Base-by-base conservation (phyloP, 176 grass and related monocot genomes). In the Hsuehochloa calcarea region DNA sequence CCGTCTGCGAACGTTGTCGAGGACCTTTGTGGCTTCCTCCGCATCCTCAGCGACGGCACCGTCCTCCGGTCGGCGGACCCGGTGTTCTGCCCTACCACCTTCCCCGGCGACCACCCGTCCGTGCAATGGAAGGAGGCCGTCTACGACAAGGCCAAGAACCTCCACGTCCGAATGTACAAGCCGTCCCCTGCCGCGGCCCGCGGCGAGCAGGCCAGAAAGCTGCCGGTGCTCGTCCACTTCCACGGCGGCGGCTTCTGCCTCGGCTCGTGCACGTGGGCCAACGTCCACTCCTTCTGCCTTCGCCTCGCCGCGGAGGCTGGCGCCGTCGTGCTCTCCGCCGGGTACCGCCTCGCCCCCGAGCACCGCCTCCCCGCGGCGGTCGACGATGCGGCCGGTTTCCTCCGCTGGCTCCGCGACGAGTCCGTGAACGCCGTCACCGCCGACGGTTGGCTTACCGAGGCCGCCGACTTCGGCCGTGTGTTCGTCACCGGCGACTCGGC, bases 191-290 rank as follows among this genome's bases (percentile, higher is more conserved):
- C 5, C 10, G 54, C 1, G 31, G 62, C 5, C 41, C 13, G 3
- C 35, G 13, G 64, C 40, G 38, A 59, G 20, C 25, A 5, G 7
- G 38, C 0, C 5, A 31, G 22, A 5, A 92, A 89, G 65, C 83
- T 93, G 9, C 88, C 88, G 1, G 81, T 93, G 65, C 81, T 91
- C 37, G 75, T 94, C 82, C 90, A 93, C 90, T 94, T 91, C 84
- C 95, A 97, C 65, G 90, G 92, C 37, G 92, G 95, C 14, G 95
- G 95, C 3, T 97, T 89, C 81, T 97, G 95, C 86, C 87, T 97
- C 9, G 95, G 95, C 12, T 94, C 95, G 19, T 91, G 90, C 80
- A 89, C 90, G 54, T 93, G 92, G 95, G 88, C 84, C 8, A 97
- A 93, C 86, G 86, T 85, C 43, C 95, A 97, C 68, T 82, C 84